phyloP scores from a whole-genome alignment of 2,329 filamentous ascomycete species.

The Colletotrichum gigasporum region DNA sequence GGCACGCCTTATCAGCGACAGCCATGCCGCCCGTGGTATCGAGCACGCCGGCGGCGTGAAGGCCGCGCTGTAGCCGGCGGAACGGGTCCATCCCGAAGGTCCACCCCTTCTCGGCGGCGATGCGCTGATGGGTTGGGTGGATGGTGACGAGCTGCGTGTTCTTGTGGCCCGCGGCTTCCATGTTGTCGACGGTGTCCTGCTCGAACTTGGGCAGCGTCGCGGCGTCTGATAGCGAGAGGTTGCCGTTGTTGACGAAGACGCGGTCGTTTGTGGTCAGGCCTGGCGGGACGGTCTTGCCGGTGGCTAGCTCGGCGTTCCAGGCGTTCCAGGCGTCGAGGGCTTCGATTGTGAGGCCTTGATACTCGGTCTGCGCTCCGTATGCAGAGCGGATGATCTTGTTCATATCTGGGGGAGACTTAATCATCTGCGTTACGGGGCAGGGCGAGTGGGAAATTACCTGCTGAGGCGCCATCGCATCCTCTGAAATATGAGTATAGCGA shows the following conservation, averaged over 20 bases:
- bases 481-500: conserved; percentile 49
- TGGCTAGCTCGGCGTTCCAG: conserved; percentile 54
- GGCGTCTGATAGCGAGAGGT: conserved; percentile 39
- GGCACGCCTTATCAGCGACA: conserved; percentile 56
- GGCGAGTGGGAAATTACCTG: conserved; percentile 38
- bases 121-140: conserved; percentile 37
- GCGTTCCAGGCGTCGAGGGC: conserved; percentile 51
- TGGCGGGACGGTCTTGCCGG: conserved; percentile 41
- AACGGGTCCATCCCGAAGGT: conserved; percentile 49
- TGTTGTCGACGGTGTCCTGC: conserved; percentile 44
- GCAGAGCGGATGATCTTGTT: conserved; percentile 55
- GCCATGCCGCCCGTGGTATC: conserved; percentile 57
- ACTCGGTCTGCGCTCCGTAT: conserved; percentile 54
- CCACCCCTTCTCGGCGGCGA: conserved; percentile 40
- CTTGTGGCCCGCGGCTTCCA: conserved; percentile 43
- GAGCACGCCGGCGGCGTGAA: conserved; percentile 48
- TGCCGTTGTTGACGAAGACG: conserved; percentile 50
- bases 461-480: conserved; percentile 55
- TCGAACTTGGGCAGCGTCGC: conserved; percentile 44
- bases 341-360: conserved; percentile 55
- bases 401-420: conserved; percentile 39
- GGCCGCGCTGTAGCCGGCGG: conserved; percentile 36
- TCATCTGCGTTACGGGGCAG: background rate
- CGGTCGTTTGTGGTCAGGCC: conserved; percentile 47
- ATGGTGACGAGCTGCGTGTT: conserved; percentile 46